These are phyloP conservation scores for Ganoderma sp. DNA, from an alignment of 1,284 basidiomycete species.

Conservation along the genomic window DNA sequence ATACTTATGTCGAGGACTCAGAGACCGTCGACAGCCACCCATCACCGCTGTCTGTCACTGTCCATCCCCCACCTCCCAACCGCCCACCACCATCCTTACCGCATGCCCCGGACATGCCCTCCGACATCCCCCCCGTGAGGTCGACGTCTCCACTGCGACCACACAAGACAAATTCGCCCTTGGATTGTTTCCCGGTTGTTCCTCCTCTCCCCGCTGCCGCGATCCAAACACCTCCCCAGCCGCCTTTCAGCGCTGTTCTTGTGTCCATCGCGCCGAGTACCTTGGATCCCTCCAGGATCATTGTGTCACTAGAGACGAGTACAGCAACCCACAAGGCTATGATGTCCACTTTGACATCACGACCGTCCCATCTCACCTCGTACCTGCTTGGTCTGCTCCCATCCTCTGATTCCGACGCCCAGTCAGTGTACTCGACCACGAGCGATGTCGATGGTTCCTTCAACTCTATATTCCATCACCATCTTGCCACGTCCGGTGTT, in stretches of 20 bases:
- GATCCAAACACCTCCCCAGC: slow-evolving; percentile 45
- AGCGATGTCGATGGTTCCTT: slow-evolving; percentile 43
- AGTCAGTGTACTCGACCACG: slow-evolving; percentile 48
- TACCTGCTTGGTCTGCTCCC: slow-evolving; percentile 61
- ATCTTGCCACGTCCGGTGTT: slow-evolving; percentile 64
- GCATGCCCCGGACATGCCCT: slow-evolving; percentile 31
- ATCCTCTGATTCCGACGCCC: slow-evolving; percentile 47
- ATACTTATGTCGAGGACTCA: slow-evolving; percentile 20
- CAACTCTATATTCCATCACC: slow-evolving; percentile 61
- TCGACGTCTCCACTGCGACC: slow-evolving; percentile 43
- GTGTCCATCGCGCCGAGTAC: slow-evolving; percentile 60
- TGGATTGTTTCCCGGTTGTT: slow-evolving; percentile 48
- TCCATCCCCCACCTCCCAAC: slow-evolving; percentile 43
- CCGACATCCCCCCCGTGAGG: slow-evolving; percentile 25
- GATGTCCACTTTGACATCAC: slow-evolving; percentile 65
- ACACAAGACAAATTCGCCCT: slow-evolving; percentile 45
- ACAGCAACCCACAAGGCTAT: slow-evolving; percentile 68
- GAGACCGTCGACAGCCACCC: slow-evolving; percentile 28
- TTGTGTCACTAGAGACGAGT: slow-evolving; percentile 74
- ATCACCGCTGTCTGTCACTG: slow-evolving; percentile 46
- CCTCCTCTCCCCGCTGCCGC: slow-evolving; percentile 44
- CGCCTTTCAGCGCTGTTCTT: slow-evolving; percentile 68
- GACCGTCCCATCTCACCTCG: slow-evolving; percentile 65
- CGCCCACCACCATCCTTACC: slow-evolving; percentile 31
- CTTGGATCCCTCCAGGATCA: slow-evolving; percentile 62